Base-by-base conservation (phyloP, 345 rosid genomes). In the Lepidium aucheri region DNA sequence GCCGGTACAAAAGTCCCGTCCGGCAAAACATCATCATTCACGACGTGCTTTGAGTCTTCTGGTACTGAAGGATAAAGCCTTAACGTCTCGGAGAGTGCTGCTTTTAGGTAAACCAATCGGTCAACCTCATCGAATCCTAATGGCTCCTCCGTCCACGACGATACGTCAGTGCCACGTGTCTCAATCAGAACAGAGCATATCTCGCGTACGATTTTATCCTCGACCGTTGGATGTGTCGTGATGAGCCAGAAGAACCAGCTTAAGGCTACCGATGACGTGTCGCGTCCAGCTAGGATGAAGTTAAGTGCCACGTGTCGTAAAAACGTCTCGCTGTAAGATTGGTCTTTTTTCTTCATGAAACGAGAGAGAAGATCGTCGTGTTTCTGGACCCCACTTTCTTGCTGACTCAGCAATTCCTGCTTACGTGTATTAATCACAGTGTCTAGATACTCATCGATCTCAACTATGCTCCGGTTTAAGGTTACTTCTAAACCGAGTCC, bases 21-120 rank as follows among this genome's bases (percentile, higher is more conserved):
- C 8, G 99, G 97, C 11, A 94, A 62, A 30, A 86, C 64, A 74
- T 90, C 97, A 42, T 88, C 96, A n/a, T 78, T 71, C 36, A 84
- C 83, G 56, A 75, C 97, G 63, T 88, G 86, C 82, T 94, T 94
- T 6, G 96, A 90, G 69, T 94, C 92, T 71, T 88, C 79, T 1
- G 99, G 99, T 15, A 94, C 97, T 1, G 99, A 88, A 0, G 99
- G 99, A 74, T 90, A 90, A 3, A 94, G 86, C 80, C 97, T 76
- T n/a, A 94, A 77, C 45, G 99, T 85, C 78, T 94, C 99, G 6
- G 95, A 84, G 8, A 93, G 68, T 3, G 95, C 95, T 14, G 97
- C 98, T 67, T 90, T 93, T 7, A 93, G 80, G 75, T 90, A 93
- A 28, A 86, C 72, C 82, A 93, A 46, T 2, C 83, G 79, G 60